A percentile compares a stretch with the other conserved stretches of the same genome.
These are phyloP conservation scores for Carex pumila DNA, from an alignment of 176 grass and related monocot species.

Conservation along the genomic window DNA sequence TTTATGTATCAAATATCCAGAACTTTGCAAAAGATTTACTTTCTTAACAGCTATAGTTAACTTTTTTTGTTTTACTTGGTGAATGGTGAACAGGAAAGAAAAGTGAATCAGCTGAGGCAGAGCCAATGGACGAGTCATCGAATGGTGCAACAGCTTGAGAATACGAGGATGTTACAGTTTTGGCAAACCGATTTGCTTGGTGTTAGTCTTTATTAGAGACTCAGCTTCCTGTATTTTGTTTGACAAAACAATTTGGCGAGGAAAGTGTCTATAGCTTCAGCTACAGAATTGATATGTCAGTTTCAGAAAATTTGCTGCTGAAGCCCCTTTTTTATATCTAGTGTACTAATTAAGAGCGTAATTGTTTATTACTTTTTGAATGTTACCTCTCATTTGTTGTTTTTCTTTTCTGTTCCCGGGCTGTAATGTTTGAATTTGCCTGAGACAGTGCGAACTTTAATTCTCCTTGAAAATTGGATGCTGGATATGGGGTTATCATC, in stretches of 20 bases:
- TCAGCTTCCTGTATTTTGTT: slow-evolving; percentile 28
- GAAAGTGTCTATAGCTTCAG: slow-evolving; percentile 16
- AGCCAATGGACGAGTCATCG: slow-evolving; percentile 58
- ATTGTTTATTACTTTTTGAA: neutral
- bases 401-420: neutral
- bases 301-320: slow-evolving; percentile 8
- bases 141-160: slow-evolving; percentile 42
- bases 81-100: slow-evolving; percentile 61
- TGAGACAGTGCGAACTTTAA: neutral
- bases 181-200: slow-evolving; percentile 17
- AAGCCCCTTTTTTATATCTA: neutral
- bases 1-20: neutral
- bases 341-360: slow-evolving; percentile 20
- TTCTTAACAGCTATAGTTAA: neutral
- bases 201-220: slow-evolving; percentile 20
- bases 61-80: neutral
- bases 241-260: neutral
- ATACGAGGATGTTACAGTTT: slow-evolving; percentile 38
- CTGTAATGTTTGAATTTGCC: neutral
- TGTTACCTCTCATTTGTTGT: no score
- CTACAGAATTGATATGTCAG: neutral
- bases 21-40: neutral
- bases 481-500: no score
- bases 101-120: slow-evolving; percentile 43
- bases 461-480: neutral